Conservation (phyloP, 495 filamentous ascomycete genomes). For the Xylaria nigripes region DNA sequence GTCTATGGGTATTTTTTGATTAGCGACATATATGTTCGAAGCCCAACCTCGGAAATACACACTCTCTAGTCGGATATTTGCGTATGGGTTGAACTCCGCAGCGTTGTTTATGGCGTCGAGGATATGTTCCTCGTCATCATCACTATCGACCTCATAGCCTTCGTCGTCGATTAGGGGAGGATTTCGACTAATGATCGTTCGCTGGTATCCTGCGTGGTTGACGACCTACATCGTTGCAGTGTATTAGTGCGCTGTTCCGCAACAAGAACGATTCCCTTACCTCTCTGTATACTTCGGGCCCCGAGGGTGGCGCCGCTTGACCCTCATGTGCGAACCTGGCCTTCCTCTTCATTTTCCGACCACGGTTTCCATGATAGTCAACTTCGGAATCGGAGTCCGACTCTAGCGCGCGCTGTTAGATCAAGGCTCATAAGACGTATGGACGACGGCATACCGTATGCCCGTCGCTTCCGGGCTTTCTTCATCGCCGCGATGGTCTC, state of each 20-base stretch:
- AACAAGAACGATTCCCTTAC: conserved; percentile 35
- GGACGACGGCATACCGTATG: conserved; percentile 41
- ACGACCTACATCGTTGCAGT: conserved; percentile 49
- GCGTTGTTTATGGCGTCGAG: conserved; percentile 58
- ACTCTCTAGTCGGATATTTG: conserved; percentile 77
- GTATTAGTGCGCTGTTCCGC: conserved; percentile 6
- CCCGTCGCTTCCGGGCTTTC: conserved; percentile 54
- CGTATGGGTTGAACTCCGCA: conserved; percentile 75
- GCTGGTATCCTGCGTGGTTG: conserved; percentile 74
- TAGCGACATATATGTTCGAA: conserved; percentile 7
- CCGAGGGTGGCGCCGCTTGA: conserved; percentile 57
- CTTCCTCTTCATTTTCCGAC: conserved; percentile 81
- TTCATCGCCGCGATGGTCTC: conserved; percentile 74
- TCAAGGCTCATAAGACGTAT: neutral
- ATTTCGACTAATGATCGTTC: conserved; percentile 76
- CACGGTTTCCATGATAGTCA: conserved; percentile 73
- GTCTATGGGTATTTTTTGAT: conserved; percentile 41
- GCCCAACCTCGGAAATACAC: conserved; percentile 23
- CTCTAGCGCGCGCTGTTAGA: conserved; percentile 40
- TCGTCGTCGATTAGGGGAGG: conserved; percentile 71
- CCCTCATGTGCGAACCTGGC: conserved; percentile 73
- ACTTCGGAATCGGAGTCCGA: conserved; percentile 83
- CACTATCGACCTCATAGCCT: conserved; percentile 75
- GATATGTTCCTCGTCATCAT: conserved; percentile 60
- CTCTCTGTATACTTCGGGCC: conserved; percentile 77